Conservation (phyloP, 257 asterid genomes). For the Solanum okadae region DNA sequence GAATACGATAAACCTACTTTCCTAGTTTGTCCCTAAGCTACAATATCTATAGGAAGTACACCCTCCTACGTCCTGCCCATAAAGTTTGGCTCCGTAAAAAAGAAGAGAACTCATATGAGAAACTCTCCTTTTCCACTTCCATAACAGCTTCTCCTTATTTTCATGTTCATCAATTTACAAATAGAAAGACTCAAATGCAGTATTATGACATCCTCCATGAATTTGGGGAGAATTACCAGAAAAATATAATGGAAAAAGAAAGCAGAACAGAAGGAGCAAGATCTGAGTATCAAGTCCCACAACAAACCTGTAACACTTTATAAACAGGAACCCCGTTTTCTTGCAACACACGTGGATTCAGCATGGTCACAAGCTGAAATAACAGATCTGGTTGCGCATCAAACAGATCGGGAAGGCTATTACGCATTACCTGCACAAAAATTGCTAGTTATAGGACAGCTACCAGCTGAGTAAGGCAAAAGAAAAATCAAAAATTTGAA, state of each 20-base stretch:
- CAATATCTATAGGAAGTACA: neutral
- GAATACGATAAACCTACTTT: neutral
- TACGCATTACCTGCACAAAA: slow-evolving; percentile 64
- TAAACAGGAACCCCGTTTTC: slow-evolving; percentile 90
- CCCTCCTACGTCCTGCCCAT: neutral
- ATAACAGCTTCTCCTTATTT: neutral
- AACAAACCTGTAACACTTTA: slow-evolving; percentile 71
- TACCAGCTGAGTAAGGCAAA: neutral
- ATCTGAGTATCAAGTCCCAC: neutral
- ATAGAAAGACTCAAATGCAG: neutral
- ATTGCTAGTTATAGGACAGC: neutral
- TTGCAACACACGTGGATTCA: slow-evolving; percentile 81
- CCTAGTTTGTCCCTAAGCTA: neutral
- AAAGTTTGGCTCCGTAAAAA: neutral
- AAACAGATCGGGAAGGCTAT: slow-evolving; percentile 87
- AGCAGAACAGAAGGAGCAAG: neutral
- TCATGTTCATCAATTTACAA: neutral
- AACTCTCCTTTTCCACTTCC: neutral
- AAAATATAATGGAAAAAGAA: neutral
- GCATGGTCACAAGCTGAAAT: slow-evolving; percentile 96
- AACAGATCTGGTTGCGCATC: slow-evolving; percentile 92
- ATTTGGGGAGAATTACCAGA: neutral
- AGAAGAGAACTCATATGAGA: neutral
- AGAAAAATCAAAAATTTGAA: neutral
- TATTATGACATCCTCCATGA: neutral